Evolutionary conservation across 768 basidiomycete genomes (phyloP).

Genomic region (Auriscalpium orientale): DNA sequence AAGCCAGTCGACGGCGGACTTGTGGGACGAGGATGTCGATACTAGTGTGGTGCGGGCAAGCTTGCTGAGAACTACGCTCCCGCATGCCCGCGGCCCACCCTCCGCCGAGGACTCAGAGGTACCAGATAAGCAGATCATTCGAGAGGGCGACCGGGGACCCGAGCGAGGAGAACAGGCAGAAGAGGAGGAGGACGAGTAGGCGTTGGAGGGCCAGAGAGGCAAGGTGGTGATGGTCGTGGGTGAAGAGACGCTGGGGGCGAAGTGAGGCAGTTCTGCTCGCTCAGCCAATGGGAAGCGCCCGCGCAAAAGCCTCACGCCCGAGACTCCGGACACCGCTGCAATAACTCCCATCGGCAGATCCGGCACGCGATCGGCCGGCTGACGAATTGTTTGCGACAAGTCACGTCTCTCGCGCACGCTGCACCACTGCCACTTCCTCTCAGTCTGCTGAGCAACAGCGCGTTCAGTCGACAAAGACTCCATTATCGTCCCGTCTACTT

Average conservation of each 20-base stretch:
- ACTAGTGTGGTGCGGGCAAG: constrained; percentile 19
- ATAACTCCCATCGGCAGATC: no score
- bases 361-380: no score
- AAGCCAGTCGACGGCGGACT: no score
- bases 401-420: not conserved
- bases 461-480: no score
- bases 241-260: constrained; percentile 4
- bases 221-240: constrained; percentile 7
- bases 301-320: constrained; percentile 23
- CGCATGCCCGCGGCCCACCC: constrained; percentile 14
- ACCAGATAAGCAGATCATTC: not conserved
- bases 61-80: constrained; percentile 43
- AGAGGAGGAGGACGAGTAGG: not conserved
- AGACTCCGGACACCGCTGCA: constrained; percentile 11
- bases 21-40: no score
- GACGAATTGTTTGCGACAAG: not conserved
- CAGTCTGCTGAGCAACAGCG: no score
- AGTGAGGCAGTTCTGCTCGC: constrained; percentile 38
- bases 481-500: no score
- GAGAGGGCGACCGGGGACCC: not conserved
- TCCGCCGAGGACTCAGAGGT: not conserved
- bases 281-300: not conserved
- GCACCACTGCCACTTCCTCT: no score
- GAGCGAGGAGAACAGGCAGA: not conserved
- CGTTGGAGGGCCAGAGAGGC: not conserved